Conservation (phyloP, 164 flowering plant species). For the Vitis rotundifolia region DNA sequence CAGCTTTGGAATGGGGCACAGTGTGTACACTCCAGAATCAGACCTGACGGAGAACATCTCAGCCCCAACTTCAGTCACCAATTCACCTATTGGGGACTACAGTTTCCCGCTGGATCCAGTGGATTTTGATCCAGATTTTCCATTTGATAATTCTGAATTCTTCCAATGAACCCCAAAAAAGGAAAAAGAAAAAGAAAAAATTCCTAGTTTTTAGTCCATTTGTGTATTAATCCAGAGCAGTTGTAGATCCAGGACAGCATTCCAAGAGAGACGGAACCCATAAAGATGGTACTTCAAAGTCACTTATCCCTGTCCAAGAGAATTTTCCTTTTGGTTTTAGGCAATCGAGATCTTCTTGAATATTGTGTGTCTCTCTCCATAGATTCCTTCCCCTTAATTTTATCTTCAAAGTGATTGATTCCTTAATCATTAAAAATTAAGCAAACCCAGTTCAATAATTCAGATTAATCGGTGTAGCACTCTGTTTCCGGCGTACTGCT, state of each 20-base stretch:
- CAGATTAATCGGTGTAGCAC: too few species aligned
- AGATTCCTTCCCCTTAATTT: background rate
- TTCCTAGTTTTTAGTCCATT: too few species aligned
- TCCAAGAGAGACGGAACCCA: background rate
- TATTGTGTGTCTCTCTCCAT: background rate
- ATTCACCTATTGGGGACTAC: conserved; percentile 33
- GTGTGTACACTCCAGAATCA: conserved; percentile 25
- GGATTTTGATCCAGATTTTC: conserved; percentile 46
- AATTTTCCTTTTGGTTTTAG: background rate
- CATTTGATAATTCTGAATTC: conserved; percentile 25
- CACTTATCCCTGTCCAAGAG: conserved; percentile 1
- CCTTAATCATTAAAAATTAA: too few species aligned
- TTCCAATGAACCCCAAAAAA: background rate
- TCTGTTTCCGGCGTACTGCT: too few species aligned
- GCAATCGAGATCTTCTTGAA: conserved; percentile 2
- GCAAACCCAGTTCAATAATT: too few species aligned
- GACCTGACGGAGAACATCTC: conserved; percentile 41
- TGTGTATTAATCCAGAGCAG: background rate
- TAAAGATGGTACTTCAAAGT: background rate
- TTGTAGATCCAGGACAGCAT: conserved; percentile 2
- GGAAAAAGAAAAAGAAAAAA: background rate
- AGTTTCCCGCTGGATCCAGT: conserved; percentile 33
- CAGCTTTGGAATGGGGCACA: conserved; percentile 18
- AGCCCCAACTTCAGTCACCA: conserved; percentile 34
- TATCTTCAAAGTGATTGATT: too few species aligned